Conservation (phyloP, 2,329 filamentous ascomycete genomes). For the Epichloe uncinata region DNA sequence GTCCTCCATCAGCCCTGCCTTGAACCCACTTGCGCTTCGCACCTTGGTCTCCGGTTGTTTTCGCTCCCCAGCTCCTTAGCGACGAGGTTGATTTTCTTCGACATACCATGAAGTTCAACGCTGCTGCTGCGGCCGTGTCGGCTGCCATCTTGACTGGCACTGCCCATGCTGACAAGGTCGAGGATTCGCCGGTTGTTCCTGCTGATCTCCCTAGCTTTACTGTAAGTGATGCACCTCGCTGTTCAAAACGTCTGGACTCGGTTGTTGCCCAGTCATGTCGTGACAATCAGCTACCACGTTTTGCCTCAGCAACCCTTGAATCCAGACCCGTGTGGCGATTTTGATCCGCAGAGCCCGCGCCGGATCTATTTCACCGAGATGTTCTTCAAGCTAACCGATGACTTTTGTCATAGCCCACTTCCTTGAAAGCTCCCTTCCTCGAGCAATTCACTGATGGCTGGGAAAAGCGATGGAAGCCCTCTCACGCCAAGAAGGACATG, state of each 20-base stretch:
- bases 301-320: not conserved
- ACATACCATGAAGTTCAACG: constrained; percentile 63
- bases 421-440: constrained; percentile 83
- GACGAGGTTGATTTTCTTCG: not conserved
- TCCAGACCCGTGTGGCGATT: not conserved
- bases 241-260: not conserved
- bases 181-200: constrained; percentile 46
- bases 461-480: constrained; percentile 87
- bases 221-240: constrained; percentile 40
- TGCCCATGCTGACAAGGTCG: constrained; percentile 54
- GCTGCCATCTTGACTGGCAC: constrained; percentile 59
- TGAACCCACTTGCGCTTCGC: constrained; percentile 12
- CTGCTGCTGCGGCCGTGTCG: constrained; percentile 62
- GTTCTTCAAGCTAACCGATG: constrained; percentile 11
- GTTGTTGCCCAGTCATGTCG: not conserved
- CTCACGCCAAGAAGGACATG: constrained; percentile 87
- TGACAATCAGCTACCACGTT: not conserved
- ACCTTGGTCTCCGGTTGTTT: constrained; percentile 4
- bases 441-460: constrained; percentile 98
- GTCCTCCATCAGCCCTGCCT: constrained; percentile 5
- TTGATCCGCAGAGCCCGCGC: not conserved
- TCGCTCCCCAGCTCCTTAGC: constrained; percentile 32
- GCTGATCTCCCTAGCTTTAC: constrained; percentile 73
- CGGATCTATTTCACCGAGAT: not conserved
- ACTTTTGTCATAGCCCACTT: constrained; percentile 52